Evolutionary conservation across 306 rosid species (phyloP), one percentile per base, ranked within the genome.

Genomic region (Rubus idaeus): DNA sequence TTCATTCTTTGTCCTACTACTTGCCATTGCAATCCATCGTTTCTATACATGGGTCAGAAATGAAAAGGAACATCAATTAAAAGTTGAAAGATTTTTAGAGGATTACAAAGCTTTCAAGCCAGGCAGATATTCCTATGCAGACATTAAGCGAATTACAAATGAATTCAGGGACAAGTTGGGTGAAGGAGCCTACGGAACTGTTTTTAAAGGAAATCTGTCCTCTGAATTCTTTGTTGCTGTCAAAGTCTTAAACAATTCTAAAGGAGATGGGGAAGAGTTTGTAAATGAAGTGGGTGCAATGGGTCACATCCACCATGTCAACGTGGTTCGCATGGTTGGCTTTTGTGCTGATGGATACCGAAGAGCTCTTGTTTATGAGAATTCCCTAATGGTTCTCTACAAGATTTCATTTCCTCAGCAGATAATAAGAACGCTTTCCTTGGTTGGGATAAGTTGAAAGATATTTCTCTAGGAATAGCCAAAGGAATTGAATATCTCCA

Each of bases 171-270:
- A 30, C 35, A 30, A 30, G 35, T 30, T 30, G 35, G 35, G 35
- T 30, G 35, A 30, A 30, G 35, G 35, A 30, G 35, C 2, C 35
- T 30, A 30, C 2, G 89, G 89, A 51, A 62, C 75, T 7, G 85
- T 86, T 13, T 86, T 57, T 42, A 77, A 80, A 72, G 85, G 87
- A 51, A 65, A 30, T 55, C 62, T 83, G n/a, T 86, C 85, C 0
- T 69, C 74, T 69, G 74, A 69, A 14, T 47, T 30, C 8, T 50
- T 70, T 70, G 42, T 70, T 49, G 74, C 45, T 49, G 60, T 70
- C 2, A 70, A 70, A 70, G 44, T 49, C 18, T 58, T 70, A 4
- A 70, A 70, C 13, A 47, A 18, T 49, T 49, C 45, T 0, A 70
- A 26, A 1, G 74, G 45, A 49, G 40, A 70, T 26, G 74, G 74